Evolutionary conservation across 1,139 yeast genomes (phyloP).

Genomic region (Yamadazyma atlantica): DNA sequence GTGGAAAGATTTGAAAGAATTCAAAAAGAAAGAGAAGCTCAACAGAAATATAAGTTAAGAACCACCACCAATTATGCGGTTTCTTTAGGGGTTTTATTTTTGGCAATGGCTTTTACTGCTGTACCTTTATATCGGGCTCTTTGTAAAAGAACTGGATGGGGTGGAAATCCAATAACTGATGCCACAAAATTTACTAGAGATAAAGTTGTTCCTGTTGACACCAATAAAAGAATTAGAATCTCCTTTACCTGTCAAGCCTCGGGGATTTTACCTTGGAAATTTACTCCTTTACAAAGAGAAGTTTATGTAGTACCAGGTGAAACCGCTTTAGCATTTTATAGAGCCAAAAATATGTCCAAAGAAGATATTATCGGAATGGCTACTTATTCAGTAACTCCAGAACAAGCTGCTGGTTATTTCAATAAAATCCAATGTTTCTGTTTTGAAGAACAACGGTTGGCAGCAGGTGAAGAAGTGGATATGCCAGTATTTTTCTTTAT

Average conservation of each 20-base stretch:
- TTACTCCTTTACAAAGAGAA: constrained; percentile 91
- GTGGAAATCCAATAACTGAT: constrained; percentile 93
- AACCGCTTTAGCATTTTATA: constrained; percentile 93
- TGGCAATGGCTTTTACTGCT: constrained; percentile 85
- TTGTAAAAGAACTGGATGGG: constrained; percentile 95
- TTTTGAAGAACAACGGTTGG: constrained; percentile 90
- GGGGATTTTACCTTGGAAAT: constrained; percentile 91
- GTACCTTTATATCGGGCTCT: constrained; percentile 91
- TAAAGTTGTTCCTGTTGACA: constrained; percentile 83
- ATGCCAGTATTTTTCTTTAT: constrained; percentile 99
- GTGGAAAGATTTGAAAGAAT: constrained; percentile 15
- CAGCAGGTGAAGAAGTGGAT: constrained; percentile 97
- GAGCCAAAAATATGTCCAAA: constrained; percentile 81
- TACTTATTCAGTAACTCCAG: constrained; percentile 94
- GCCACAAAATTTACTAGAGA: constrained; percentile 78
- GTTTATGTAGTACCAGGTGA: constrained; percentile 96
- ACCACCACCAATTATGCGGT: constrained; percentile 73
- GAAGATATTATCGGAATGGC: constrained; percentile 98
- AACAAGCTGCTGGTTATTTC: constrained; percentile 93
- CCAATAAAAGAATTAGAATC: constrained; percentile 76
- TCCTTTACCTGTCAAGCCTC: constrained; percentile 92
- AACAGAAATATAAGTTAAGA: constrained; percentile 32
- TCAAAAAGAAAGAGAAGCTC: constrained; percentile 27
- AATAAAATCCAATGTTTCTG: constrained; percentile 97
- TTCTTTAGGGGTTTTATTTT: constrained; percentile 67